phyloP scores from a whole-genome alignment of 495 filamentous ascomycete species.

The Penicillium parvum region DNA sequence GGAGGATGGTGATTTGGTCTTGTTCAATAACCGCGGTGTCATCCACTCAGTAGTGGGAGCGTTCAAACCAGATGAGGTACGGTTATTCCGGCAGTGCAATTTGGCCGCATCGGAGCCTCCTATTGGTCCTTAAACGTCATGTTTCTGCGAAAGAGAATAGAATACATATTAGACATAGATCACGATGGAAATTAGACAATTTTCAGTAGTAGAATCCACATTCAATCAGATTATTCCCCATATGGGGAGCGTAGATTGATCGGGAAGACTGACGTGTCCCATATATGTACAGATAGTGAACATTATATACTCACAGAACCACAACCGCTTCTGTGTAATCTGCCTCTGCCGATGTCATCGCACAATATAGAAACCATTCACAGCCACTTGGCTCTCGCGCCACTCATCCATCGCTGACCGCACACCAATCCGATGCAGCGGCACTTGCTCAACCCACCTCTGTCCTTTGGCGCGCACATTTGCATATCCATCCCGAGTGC shows the following conservation, averaged over 20 bases:
- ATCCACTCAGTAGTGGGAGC: slow-evolving; percentile 70
- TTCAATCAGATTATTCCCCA: not conserved
- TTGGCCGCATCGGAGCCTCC: slow-evolving; percentile 48
- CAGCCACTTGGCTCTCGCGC: slow-evolving; percentile 38
- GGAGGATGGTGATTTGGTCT: slow-evolving; percentile 66
- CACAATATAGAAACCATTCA: slow-evolving; percentile 41
- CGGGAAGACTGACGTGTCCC: no score
- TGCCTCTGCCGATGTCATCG: slow-evolving; percentile 10
- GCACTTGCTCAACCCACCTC: slow-evolving; percentile 48
- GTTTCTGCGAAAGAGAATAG: not conserved
- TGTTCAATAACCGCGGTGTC: slow-evolving; percentile 71
- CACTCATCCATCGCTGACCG: slow-evolving; percentile 44
- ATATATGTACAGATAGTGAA: no score
- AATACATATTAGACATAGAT: not conserved
- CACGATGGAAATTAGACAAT: no score
- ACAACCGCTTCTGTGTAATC: not conserved
- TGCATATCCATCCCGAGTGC: slow-evolving; percentile 33
- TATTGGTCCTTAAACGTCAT: slow-evolving; percentile 15
- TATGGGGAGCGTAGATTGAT: no score
- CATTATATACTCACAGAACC: no score
- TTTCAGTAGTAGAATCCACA: not conserved
- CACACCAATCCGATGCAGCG: slow-evolving; percentile 53
- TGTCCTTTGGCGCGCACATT: slow-evolving; percentile 41
- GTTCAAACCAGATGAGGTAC: slow-evolving; percentile 64
- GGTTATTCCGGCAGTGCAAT: slow-evolving; percentile 73